A percentile compares a stretch with the other conserved stretches of the same genome.
phyloP scores from a whole-genome alignment of 495 filamentous ascomycete genomes.

The Parathielavia appendiculata region DNA sequence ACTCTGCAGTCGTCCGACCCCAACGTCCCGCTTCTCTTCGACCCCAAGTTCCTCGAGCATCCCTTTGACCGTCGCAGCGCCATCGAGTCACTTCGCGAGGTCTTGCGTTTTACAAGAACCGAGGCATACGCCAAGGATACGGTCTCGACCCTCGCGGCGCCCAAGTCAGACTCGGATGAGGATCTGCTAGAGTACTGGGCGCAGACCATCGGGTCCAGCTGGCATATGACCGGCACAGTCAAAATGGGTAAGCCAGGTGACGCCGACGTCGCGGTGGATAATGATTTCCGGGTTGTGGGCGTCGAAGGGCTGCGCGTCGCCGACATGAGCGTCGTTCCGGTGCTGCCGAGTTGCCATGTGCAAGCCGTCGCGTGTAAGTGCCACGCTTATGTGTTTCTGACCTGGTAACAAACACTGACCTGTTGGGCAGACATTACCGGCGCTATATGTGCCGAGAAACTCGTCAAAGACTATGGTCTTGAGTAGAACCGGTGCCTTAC shows the following conservation, averaged over 20 bases:
- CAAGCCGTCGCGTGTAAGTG: conserved; percentile 33
- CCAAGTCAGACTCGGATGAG: conserved; percentile 39
- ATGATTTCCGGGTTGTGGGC: conserved; percentile 46
- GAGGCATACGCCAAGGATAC: conserved; percentile 46
- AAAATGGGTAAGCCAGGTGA: conserved; percentile 55
- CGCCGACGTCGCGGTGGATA: conserved; percentile 51
- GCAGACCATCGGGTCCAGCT: conserved; percentile 36
- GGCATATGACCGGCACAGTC: conserved; percentile 58
- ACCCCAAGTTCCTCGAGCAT: conserved; percentile 52
- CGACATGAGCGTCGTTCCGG: conserved; percentile 60
- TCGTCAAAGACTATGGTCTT: conserved; percentile 27
- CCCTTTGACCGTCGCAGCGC: conserved; percentile 53
- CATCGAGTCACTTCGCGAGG: conserved; percentile 49
- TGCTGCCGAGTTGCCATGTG: conserved; percentile 40
- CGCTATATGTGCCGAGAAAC: conserved; percentile 38
- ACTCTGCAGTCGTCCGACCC: conserved; percentile 53
- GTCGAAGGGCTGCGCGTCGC: conserved; percentile 51
- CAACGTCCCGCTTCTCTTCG: conserved; percentile 48
- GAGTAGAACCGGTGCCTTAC: not conserved
- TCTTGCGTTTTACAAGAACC: conserved; percentile 37
- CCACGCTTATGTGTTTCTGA: not conserved
- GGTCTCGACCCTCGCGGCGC: conserved; percentile 37
- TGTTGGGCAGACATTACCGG: conserved; percentile 27
- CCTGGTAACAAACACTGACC: not conserved
- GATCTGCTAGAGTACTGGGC: conserved; percentile 49